phyloP scores from a whole-genome alignment of 2,329 filamentous ascomycete species.

The Colletotrichum australisinense region DNA sequence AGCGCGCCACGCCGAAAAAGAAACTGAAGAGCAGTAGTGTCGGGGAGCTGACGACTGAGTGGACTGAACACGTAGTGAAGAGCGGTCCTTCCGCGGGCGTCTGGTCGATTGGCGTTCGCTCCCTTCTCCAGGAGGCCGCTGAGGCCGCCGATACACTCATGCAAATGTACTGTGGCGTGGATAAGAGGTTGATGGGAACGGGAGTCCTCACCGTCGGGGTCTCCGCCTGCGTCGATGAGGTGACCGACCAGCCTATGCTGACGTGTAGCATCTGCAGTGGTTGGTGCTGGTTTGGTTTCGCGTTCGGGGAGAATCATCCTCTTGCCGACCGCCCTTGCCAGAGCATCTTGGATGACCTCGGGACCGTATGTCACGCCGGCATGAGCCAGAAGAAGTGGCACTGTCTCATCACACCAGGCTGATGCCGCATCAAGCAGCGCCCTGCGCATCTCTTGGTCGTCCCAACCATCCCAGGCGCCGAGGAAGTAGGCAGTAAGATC shows the following conservation, averaged over 20 bases:
- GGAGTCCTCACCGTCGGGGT: neutral
- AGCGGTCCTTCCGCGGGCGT: slow-evolving; percentile 33
- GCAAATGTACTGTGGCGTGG: slow-evolving; percentile 36
- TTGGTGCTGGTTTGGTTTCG: slow-evolving; percentile 18
- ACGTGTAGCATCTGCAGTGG: slow-evolving; percentile 30
- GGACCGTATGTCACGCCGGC: neutral
- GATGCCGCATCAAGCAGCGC: slow-evolving; percentile 32
- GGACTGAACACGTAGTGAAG: slow-evolving; percentile 38
- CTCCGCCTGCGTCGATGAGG: neutral
- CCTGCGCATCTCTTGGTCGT: neutral
- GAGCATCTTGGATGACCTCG: neutral
- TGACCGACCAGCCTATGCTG: neutral
- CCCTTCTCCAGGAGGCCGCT: slow-evolving; percentile 41
- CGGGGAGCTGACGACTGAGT: slow-evolving; percentile 33
- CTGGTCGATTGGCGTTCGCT: slow-evolving; percentile 37
- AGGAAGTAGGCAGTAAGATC: slow-evolving; percentile 35
- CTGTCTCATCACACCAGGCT: slow-evolving; percentile 34
- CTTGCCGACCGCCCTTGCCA: neutral
- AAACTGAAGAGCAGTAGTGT: slow-evolving; percentile 24
- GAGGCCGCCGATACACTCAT: slow-evolving; percentile 38
- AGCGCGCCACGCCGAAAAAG: slow-evolving; percentile 38
- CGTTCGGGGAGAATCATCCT: slow-evolving; percentile 13
- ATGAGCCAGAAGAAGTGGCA: slow-evolving; percentile 23
- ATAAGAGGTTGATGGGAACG: neutral
- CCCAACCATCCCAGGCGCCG: slow-evolving; percentile 35